Base-by-base conservation (phyloP, 2,329 filamentous ascomycete species). In the Sarocladium kiliense region DNA sequence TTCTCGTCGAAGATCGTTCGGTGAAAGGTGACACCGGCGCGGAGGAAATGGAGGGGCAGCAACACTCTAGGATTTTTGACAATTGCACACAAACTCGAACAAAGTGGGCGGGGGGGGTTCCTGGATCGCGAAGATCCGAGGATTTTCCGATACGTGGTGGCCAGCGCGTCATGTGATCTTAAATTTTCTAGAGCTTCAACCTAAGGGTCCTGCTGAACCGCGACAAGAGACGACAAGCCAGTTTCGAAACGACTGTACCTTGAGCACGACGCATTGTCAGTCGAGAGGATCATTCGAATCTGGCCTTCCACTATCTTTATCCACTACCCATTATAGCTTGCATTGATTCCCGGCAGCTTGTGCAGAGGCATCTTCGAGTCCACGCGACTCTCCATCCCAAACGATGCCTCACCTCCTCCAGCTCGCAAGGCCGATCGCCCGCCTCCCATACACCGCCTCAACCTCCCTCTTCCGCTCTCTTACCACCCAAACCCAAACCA, bases 31-130 rank as follows among this genome's bases (percentile, higher is more conserved):
- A 42, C 47, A 56, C 36, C n/a, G 23, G 42, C 18, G 19, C 44
- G 19, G 34, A 42, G 41, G 36, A 37, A 62, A 69, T 71, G 68
- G 70, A 71, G 70, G 70, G 68, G 70, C 69, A 71, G 65, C 68
- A 63, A 63, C 70, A 71, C 47, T 51, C n/a, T 51, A 34, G 30
- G 47, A 51, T 51, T 51, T 72, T 73, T 73, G 67, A 63, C 65
- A 64, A 70, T 68, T 66, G 63, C 64, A 65, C 66, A 62, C 55
- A 56, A 55, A 50, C 34, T 50, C 54, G 18, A 26, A 51, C 47
- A 51, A 51, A 51, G 47, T 51, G 47, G 47, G 47, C 47, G 47
- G 47, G 47, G 47, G 47, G 47, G 47, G 47, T 51, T 32, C 47
- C 23, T 18, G 10, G 47, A 23, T 10, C 3, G 7, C 9, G 27